Evolutionary conservation across 2,329 filamentous ascomycete genomes (phyloP).

Genomic region (Pseudonectria foliicola): DNA sequence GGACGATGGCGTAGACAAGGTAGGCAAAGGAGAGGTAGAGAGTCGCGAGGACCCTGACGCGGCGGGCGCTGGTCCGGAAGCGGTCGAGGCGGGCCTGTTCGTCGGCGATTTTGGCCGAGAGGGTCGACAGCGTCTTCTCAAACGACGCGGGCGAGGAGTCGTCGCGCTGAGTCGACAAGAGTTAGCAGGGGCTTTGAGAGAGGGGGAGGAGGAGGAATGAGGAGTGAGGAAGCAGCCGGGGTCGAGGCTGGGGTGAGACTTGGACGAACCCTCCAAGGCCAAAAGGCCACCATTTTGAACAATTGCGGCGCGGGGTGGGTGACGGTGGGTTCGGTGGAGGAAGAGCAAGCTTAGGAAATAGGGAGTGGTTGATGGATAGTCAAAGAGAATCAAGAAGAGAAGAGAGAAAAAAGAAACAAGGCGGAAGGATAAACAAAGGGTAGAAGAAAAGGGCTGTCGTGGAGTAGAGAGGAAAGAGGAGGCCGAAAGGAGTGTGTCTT

Average conservation of each 20-base stretch:
- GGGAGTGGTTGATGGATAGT: not conserved
- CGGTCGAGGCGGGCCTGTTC: slow-evolving; percentile 67
- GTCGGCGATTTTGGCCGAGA: slow-evolving; percentile 75
- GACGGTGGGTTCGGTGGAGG: too few relatives aligned
- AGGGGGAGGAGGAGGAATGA: not conserved
- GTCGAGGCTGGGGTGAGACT: not conserved
- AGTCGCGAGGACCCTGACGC: slow-evolving; percentile 78
- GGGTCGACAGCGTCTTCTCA: slow-evolving; percentile 78
- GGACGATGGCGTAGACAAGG: slow-evolving; percentile 74
- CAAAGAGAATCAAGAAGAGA: not conserved
- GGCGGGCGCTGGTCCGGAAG: slow-evolving; percentile 64
- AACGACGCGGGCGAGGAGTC: slow-evolving; percentile 83
- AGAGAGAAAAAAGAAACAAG: not conserved
- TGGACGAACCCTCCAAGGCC: slow-evolving; percentile 69
- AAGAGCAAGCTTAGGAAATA: not conserved
- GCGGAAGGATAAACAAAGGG: slow-evolving; percentile 1
- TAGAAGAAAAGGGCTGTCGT: slow-evolving; percentile 3
- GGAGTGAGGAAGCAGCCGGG: not conserved
- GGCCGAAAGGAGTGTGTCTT: not conserved
- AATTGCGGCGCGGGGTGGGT: too few relatives aligned
- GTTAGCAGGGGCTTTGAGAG: slow-evolving; percentile 8
- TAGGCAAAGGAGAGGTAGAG: slow-evolving; percentile 89
- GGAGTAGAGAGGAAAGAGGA: not conserved
- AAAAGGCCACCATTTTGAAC: slow-evolving; percentile 67
- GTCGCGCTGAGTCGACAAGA: slow-evolving; percentile 51